A percentile compares a stretch with the other conserved stretches of the same genome.
phyloP scores from a whole-genome alignment of 2,329 filamentous ascomycete genomes.

The Calonectria montana region DNA sequence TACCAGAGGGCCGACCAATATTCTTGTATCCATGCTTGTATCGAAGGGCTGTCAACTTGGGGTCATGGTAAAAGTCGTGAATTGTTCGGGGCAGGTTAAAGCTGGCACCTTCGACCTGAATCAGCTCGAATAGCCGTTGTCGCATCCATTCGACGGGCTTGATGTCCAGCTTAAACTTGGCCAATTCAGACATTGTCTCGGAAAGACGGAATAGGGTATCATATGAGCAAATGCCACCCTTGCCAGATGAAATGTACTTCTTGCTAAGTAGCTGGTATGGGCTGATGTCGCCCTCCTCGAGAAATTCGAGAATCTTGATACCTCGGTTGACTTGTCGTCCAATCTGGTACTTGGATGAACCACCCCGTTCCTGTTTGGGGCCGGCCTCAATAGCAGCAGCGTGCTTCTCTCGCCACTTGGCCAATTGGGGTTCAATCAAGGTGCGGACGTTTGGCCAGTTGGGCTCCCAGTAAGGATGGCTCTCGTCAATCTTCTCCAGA shows the following conservation, averaged over 20 bases:
- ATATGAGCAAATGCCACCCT: constrained; percentile 60
- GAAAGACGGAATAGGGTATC: constrained; percentile 68
- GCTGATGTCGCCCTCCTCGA: constrained; percentile 62
- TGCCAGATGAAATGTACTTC: constrained; percentile 56
- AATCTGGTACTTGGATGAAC: constrained; percentile 62
- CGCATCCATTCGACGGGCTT: constrained; percentile 67
- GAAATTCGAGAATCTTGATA: constrained; percentile 62
- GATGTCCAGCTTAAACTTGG: constrained; percentile 64
- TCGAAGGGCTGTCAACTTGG: constrained; percentile 61
- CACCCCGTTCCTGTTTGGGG: constrained; percentile 46
- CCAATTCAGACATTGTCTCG: constrained; percentile 64
- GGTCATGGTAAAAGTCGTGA: constrained; percentile 67
- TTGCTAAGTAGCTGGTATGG: constrained; percentile 68
- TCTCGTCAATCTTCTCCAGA: constrained; percentile 60
- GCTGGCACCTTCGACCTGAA: constrained; percentile 53
- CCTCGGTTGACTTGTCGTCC: constrained; percentile 69
- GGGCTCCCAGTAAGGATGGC: constrained; percentile 67
- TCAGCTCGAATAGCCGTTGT: constrained; percentile 65
- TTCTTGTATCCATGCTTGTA: constrained; percentile 66
- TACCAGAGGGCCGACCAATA: constrained; percentile 66
- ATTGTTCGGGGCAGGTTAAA: constrained; percentile 65
- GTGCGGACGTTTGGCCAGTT: constrained; percentile 61
- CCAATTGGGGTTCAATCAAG: constrained; percentile 56
- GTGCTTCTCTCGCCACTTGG: constrained; percentile 62
- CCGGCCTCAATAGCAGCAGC: constrained; percentile 49